Conservation (phyloP, 805 yeast species). For the Myxozyma monticola region DNA sequence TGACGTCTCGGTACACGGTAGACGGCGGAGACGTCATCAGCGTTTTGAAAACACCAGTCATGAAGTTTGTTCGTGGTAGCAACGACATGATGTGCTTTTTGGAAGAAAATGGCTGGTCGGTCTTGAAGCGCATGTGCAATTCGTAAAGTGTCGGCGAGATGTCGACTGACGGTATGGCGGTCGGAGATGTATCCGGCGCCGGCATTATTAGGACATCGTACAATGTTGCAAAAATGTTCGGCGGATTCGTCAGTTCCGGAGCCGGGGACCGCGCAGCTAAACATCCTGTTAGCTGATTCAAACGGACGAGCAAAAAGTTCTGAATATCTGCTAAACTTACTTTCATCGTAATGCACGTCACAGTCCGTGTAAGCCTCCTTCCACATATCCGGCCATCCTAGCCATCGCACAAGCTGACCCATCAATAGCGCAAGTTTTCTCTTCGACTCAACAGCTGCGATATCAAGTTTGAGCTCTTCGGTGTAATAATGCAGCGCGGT, state of each 20-base stretch:
- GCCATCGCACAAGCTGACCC: slow-evolving; percentile 62
- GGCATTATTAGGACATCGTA: slow-evolving; percentile 6
- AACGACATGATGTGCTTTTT: background rate
- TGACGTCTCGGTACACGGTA: slow-evolving; percentile 6
- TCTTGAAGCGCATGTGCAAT: background rate
- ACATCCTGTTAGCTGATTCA: background rate
- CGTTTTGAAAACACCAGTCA: slow-evolving; percentile 4
- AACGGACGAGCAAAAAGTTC: background rate
- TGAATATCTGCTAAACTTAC: too few relatives aligned
- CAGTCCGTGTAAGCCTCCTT: slow-evolving; percentile 9
- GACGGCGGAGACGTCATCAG: slow-evolving; percentile 8
- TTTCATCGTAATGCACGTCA: slow-evolving; percentile 3
- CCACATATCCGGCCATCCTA: slow-evolving; percentile 76
- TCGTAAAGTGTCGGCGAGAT: slow-evolving; percentile 8
- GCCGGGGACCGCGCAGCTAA: slow-evolving; percentile 8
- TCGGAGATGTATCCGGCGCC: background rate
- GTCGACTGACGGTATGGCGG: background rate
- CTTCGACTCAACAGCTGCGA: slow-evolving; percentile 26
- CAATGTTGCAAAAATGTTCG: slow-evolving; percentile 12
- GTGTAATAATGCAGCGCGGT: slow-evolving; percentile 71
- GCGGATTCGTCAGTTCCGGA: slow-evolving; percentile 6
- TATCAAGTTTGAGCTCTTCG: slow-evolving; percentile 70
- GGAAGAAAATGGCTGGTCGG: background rate
- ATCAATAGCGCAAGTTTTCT: slow-evolving; percentile 53
- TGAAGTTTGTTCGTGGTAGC: slow-evolving; percentile 11